Evolutionary conservation across 1,284 basidiomycete species (phyloP), one percentile per base, ranked within the genome.

Genomic region (Pseudomicrostroma phylloplanum): DNA sequence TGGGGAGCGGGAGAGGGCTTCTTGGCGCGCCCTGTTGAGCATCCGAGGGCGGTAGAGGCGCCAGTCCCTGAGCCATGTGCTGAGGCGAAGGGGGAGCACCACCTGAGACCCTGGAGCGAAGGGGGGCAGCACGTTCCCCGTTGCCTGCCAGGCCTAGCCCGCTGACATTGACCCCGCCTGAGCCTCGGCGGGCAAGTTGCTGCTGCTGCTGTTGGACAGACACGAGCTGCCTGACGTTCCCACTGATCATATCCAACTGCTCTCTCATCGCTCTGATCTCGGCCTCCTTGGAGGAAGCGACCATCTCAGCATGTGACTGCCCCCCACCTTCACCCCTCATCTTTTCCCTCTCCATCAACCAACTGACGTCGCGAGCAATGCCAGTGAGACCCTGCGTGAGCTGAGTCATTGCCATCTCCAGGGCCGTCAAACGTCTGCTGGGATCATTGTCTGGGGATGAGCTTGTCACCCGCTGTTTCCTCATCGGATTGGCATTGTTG

Each of bases 221-320:
- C n/a, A 74, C 60, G 25, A 74, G 58, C 36, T 74, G 71, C 19
- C 70, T 62, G 23, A 75, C 71, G 54, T 69, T 75, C 55, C 64
- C 64, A 46, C 65, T 65, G 7, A 75, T 60, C 13, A 66, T 63
- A n/a, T 40, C 66, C 25, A 75, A 58, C 59, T 75, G 73, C 2
- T 66, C 65, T 41, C 68, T 68, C 19, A 75, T 66, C 26, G 70
- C 60, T 4, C 70, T 65, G 15, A 75, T 53, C 39, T 75, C 73
- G 19, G 73, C 73, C 15, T 59, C 23, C 7, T 48, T 48, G 46
- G n/a, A n/a, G 46, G 46, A 23, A 23, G 46, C 46, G 12, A n/a
- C 12, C 12, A 12, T 6, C 6, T 48, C 43, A 6, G 43, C 21
- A 6, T 48, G 43, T 21, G 43, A 17, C 6, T 17, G 21, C 3